Evolutionary conservation across 2,329 filamentous ascomycete species (phyloP), one percentile per base, ranked within the genome.

Genomic region (Xylariaceae sp.): DNA sequence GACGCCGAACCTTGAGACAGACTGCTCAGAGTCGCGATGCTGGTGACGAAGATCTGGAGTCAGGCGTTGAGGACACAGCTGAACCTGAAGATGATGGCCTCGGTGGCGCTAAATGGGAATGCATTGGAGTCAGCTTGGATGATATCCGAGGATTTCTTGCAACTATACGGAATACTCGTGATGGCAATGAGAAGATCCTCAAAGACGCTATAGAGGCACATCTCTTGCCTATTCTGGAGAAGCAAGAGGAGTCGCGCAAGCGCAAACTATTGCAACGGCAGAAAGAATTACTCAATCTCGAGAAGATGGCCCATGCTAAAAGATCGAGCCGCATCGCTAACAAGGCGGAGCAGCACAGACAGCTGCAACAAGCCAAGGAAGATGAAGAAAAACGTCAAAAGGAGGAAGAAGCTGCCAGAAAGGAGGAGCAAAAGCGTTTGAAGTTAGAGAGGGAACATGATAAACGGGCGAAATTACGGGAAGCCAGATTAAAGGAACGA

Each of bases 301-400:
- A 92, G 63, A 92, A 94, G 68, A 80, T 97, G 73, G 90, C 90
- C n/a, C 89, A 87, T 54, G 92, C 94, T 3, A 99, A 99, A 73
- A 80, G 94, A 59, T 99, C 94, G 0, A 95, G 89, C 65, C 84
- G 94, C 59, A 83, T 99, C 62, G 91, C 92, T 19, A 81, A 81
- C 60, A 95, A 90, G 67, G 76, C 84, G 35, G 91, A 96, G 67
- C 86, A 84, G 60, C 88, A 91, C 65, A 86, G 83, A 62, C 78
- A 87, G 57, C 85, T 92, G 46, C 85, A 89, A 56, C 81, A 87
- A 62, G 79, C 78, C 19, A 83, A 79, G 7, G 87, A 91, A 66
- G 87, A 86, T 45, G 84, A 89, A 62, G 81, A 80, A 52, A 87
- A 81, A 72, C 79, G 78, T 57, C 78, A 79, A 49, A 74, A 74